Conservation (phyloP, 2,329 filamentous ascomycete species). For the Sporothrix phasma region DNA sequence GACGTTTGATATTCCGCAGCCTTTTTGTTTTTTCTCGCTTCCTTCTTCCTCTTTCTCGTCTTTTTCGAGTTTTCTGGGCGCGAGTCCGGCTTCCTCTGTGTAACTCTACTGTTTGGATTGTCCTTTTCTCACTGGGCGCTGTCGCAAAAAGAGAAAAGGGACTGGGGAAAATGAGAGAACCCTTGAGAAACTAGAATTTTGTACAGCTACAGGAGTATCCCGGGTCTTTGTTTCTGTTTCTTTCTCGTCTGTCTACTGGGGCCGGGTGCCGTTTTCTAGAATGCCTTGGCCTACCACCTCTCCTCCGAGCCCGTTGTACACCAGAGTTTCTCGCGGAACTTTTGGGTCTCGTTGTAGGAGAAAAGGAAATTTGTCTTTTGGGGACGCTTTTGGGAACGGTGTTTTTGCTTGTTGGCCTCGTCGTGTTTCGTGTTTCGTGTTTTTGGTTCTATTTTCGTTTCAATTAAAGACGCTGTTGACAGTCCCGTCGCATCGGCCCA, state of each 20-base stretch:
- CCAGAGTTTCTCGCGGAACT: neutral
- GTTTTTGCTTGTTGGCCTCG: too few relatives aligned
- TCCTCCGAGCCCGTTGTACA: neutral
- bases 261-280: too few relatives aligned
- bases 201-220: too few relatives aligned
- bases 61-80: constrained; percentile 5
- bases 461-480: too few relatives aligned
- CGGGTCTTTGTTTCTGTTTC: neutral
- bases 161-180: neutral
- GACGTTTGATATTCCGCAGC: neutral
- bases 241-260: neutral
- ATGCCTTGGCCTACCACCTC: neutral
- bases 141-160: neutral
- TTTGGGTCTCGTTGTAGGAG: neutral
- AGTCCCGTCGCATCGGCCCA: too few relatives aligned
- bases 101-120: constrained; percentile 7
- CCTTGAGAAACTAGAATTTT: too few relatives aligned
- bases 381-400: neutral
- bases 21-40: neutral
- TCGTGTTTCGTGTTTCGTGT: too few relatives aligned
- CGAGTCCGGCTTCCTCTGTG: constrained; percentile 1
- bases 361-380: neutral
- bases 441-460: neutral
- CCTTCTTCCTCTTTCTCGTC: neutral
- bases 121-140: neutral